Evolutionary conservation across 106 monocot species (phyloP).

Genomic region (Allium cepa): DNA sequence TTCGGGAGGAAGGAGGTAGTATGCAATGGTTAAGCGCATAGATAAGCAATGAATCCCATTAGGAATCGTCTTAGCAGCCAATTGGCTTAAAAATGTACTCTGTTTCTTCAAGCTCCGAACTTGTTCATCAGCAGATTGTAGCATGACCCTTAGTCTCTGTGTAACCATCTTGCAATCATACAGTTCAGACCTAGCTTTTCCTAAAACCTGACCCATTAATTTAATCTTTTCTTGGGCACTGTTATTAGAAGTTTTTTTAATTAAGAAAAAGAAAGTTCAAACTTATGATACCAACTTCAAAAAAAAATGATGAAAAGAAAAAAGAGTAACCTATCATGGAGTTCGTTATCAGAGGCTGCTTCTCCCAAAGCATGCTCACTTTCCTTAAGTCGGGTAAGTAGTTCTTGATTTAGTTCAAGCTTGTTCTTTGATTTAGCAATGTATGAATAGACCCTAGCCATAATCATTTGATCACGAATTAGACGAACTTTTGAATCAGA

Average conservation of each 20-base stretch:
- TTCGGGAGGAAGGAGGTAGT: slow-evolving; percentile 58
- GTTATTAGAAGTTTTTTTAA: not conserved
- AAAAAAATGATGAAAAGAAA: not conserved
- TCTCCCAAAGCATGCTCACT: slow-evolving; percentile 55
- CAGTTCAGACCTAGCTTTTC: slow-evolving; percentile 47
- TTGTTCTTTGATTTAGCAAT: slow-evolving; percentile 65
- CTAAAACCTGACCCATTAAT: slow-evolving; percentile 62
- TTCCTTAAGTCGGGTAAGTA: slow-evolving; percentile 50
- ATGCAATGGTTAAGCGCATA: slow-evolving; percentile 61
- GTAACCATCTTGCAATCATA: slow-evolving; percentile 59
- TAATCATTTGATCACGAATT: slow-evolving; percentile 68
- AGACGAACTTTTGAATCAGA: slow-evolving; percentile 56
- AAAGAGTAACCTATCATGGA: slow-evolving; percentile 39
- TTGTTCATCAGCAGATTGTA: slow-evolving; percentile 65
- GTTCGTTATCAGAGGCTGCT: slow-evolving; percentile 50
- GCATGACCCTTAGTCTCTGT: slow-evolving; percentile 53
- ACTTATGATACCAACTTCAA: not conserved
- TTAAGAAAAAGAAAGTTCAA: too few species aligned
- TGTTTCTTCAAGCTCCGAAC: slow-evolving; percentile 71
- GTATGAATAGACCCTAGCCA: slow-evolving; percentile 65
- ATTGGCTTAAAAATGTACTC: slow-evolving; percentile 62
- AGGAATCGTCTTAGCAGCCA: slow-evolving; percentile 80
- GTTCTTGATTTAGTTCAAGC: slow-evolving; percentile 48
- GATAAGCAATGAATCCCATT: slow-evolving; percentile 73
- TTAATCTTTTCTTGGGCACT: slow-evolving; percentile 55